phyloP scores from a whole-genome alignment of 2,329 filamentous ascomycete genomes.

The Sporothrix luriei region DNA sequence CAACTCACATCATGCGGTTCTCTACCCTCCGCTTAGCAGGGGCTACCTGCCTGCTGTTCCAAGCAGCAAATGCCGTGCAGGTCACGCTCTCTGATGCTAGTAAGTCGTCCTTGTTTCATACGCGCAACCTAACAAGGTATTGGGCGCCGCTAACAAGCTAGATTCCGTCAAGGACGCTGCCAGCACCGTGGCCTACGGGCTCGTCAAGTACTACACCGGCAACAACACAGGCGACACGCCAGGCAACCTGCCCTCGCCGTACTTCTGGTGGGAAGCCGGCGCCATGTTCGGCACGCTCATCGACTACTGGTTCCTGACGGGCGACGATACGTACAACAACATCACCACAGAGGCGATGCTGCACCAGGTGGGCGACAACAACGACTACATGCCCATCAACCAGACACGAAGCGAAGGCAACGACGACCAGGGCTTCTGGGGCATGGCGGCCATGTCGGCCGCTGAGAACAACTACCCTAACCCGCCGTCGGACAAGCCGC shows the following conservation, averaged over 20 bases:
- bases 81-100: conserved; percentile 32
- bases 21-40: conserved; percentile 28
- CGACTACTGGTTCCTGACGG: conserved; percentile 73
- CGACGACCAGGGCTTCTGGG: conserved; percentile 84
- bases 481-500: conserved; percentile 62
- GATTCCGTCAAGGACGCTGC: conserved; percentile 56
- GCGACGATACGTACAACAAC: conserved; percentile 65
- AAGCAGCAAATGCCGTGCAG: conserved; percentile 33
- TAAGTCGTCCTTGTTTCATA: neutral
- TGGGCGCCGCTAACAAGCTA: conserved; percentile 39
- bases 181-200: conserved; percentile 46
- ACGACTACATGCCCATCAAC: conserved; percentile 68
- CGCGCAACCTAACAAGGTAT: neutral
- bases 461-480: conserved; percentile 76
- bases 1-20: conserved; percentile 10
- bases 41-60: conserved; percentile 32
- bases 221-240: conserved; percentile 62
- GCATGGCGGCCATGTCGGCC: conserved; percentile 76
- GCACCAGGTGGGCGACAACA: conserved; percentile 62
- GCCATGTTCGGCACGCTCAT: conserved; percentile 71
- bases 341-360: conserved; percentile 61
- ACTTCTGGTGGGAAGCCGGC: conserved; percentile 77
- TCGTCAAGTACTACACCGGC: conserved; percentile 55
- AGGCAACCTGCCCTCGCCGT: conserved; percentile 61
- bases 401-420: conserved; percentile 66